Evolutionary conservation across 495 filamentous ascomycete genomes (phyloP).

Genomic region (Penicillium verhagenii): DNA sequence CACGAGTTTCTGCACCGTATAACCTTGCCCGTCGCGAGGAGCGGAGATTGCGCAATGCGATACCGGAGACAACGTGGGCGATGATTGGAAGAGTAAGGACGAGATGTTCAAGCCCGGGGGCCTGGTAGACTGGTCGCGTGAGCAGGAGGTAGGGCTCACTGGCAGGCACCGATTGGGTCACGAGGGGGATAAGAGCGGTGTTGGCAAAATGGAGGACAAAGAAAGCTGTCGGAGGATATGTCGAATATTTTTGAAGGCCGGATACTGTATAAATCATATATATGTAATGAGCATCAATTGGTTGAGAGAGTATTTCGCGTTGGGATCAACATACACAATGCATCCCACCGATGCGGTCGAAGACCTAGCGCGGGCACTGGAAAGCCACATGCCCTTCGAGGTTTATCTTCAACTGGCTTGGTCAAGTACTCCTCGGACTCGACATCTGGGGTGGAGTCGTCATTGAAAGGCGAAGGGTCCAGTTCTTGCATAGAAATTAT

Average conservation of each 20-base stretch:
- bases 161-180: slow-evolving; percentile 51
- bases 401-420: slow-evolving; percentile 23
- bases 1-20: slow-evolving; percentile 62
- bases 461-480: slow-evolving; percentile 79
- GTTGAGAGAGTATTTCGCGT: slow-evolving; percentile 2
- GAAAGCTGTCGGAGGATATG: slow-evolving; percentile 82
- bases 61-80: slow-evolving; percentile 60
- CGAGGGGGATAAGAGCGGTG: slow-evolving; percentile 71
- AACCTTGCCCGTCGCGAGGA: slow-evolving; percentile 62
- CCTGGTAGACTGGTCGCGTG: slow-evolving; percentile 77
- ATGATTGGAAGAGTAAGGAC: slow-evolving; percentile 45
- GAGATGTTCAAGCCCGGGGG: slow-evolving; percentile 49
- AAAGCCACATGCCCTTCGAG: slow-evolving; percentile 17
- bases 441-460: slow-evolving; percentile 51
- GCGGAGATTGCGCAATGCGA: slow-evolving; percentile 72
- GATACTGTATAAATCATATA: slow-evolving; percentile 69
- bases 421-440: slow-evolving; percentile 59
- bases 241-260: slow-evolving; percentile 80
- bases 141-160: slow-evolving; percentile 60
- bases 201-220: slow-evolving; percentile 74
- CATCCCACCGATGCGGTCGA: slow-evolving; percentile 58
- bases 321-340: slow-evolving; percentile 51
- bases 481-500: slow-evolving; percentile 70
- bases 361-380: slow-evolving; percentile 51
- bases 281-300: slow-evolving; percentile 1